Conservation (phyloP, 2,329 filamentous ascomycete genomes). For the Aspergillus caelatus region DNA sequence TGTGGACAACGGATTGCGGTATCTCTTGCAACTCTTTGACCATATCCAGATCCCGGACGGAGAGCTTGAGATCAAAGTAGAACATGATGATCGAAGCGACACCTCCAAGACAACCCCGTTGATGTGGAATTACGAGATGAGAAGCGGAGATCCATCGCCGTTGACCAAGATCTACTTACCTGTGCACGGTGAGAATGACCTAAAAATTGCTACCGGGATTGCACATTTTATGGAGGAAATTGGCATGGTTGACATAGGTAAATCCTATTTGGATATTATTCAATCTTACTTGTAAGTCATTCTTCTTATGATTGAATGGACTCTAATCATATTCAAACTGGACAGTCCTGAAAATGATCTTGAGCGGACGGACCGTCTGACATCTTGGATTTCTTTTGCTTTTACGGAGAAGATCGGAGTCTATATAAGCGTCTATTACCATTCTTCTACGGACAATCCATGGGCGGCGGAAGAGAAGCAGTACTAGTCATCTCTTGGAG, state of each 20-base stretch:
- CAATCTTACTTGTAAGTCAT: background rate
- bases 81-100: background rate
- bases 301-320: background rate
- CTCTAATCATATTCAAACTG: background rate
- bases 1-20: background rate
- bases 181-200: constrained; percentile 18
- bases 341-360: constrained; percentile 1
- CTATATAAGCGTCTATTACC: constrained; percentile 23
- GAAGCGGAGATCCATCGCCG: constrained; percentile 5
- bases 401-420: constrained; percentile 21
- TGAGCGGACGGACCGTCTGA: constrained; percentile 1
- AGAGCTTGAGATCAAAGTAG: background rate
- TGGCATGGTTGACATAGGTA: background rate
- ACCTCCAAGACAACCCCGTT: constrained; percentile 8
- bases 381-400: constrained; percentile 22
- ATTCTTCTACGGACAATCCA: constrained; percentile 11
- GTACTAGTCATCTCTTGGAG: background rate
- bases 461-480: background rate
- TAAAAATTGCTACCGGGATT: background rate
- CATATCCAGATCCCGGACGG: background rate
- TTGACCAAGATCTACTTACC: constrained; percentile 22
- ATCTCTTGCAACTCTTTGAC: background rate
- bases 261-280: background rate
- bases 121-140: constrained; percentile 22
- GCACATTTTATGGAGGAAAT: background rate